Percentiles rank a stretch among this genome's conserved stretches.
phyloP scores from a whole-genome alignment of 1,139 yeast species.

The Candida mesenterica region DNA sequence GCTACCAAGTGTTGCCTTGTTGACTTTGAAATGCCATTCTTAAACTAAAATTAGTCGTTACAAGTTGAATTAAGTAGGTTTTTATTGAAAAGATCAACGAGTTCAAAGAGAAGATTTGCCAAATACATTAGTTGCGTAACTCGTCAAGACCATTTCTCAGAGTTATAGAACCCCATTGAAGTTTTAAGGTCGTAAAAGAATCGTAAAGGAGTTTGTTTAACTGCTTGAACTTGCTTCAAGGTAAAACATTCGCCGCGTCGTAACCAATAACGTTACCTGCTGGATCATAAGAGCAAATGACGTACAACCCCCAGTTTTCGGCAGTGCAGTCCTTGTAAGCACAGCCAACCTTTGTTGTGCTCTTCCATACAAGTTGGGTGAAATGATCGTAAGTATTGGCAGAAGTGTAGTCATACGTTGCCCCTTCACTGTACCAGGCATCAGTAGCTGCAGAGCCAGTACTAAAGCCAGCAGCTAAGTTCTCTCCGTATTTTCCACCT shows the following conservation, averaged over 20 bases:
- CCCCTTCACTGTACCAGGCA: constrained; percentile 27
- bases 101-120: too few relatives aligned
- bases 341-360: constrained; percentile 70
- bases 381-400: constrained; percentile 61
- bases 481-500: constrained; percentile 25
- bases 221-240: constrained; percentile 7
- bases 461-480: constrained; percentile 25
- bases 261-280: constrained; percentile 23
- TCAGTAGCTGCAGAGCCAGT: constrained; percentile 21
- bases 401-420: constrained; percentile 17
- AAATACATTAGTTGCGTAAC: too few relatives aligned
- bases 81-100: too few relatives aligned
- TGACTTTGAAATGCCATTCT: too few relatives aligned
- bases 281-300: constrained; percentile 25
- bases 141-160: too few relatives aligned
- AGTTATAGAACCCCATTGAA: too few relatives aligned
- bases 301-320: constrained; percentile 21
- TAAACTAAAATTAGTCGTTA: too few relatives aligned
- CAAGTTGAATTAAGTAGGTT: too few relatives aligned
- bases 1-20: too few relatives aligned
- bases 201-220: too few relatives aligned
- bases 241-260: constrained; percentile 16
- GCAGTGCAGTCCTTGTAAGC: constrained; percentile 52
- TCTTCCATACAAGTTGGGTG: constrained; percentile 84
- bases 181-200: too few relatives aligned